Conservation (phyloP, 768 basidiomycete species). For the Boletales sp. region DNA sequence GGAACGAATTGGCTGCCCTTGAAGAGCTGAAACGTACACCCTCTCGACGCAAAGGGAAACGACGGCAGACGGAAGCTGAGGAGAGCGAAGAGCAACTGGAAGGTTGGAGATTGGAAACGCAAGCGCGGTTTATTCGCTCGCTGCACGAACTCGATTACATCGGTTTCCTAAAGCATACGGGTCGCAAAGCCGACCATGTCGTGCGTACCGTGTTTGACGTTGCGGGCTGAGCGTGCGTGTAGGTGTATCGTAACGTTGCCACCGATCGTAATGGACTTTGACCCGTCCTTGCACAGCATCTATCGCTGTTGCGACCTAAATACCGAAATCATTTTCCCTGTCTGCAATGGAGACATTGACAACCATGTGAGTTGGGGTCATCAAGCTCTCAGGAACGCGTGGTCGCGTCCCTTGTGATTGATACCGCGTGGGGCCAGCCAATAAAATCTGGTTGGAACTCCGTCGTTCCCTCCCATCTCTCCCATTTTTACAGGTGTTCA, state of each 20-base stretch:
- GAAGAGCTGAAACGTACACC: slow-evolving; percentile 11
- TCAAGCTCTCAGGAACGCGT: background rate
- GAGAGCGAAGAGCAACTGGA: slow-evolving; percentile 38
- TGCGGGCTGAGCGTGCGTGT: slow-evolving; percentile 10
- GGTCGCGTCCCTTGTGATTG: background rate
- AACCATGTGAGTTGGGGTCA: slow-evolving; percentile 1
- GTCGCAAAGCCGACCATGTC: slow-evolving; percentile 76
- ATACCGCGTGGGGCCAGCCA: background rate
- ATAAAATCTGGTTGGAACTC: slow-evolving; percentile 29
- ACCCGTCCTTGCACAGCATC: slow-evolving; percentile 6
- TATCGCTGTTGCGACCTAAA: background rate
- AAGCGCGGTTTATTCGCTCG: slow-evolving; percentile 75
- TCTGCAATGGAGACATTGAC: background rate
- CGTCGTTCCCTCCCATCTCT: slow-evolving; percentile 15
- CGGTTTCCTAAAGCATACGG: slow-evolving; percentile 77
- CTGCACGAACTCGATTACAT: slow-evolving; percentile 80
- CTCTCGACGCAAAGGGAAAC: slow-evolving; percentile 23
- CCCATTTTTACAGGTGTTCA: too few relatives aligned
- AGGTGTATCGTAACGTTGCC: slow-evolving; percentile 9
- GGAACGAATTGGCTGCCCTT: background rate
- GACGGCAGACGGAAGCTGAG: slow-evolving; percentile 20
- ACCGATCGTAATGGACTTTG: background rate
- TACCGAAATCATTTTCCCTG: background rate
- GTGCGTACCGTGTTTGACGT: slow-evolving; percentile 61
- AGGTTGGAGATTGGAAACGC: slow-evolving; percentile 60